Conservation (phyloP, 306 rosid genomes). For the Prosopis cineraria region DNA sequence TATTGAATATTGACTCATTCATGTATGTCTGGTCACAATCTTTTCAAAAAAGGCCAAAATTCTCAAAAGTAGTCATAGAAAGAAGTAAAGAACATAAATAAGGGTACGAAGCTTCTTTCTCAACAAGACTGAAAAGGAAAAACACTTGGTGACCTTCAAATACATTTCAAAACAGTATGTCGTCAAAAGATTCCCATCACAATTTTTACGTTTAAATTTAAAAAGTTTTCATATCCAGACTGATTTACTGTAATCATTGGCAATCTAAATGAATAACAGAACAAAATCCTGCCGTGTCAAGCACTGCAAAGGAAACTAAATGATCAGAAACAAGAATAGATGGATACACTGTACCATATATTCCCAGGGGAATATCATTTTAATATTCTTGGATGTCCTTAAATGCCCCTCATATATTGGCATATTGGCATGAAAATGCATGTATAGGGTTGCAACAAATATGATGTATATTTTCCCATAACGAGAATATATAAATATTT, state of each 20-base stretch:
- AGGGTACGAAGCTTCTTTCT: background rate
- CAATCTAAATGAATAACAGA: background rate
- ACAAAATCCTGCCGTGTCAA: background rate
- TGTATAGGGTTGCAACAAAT: background rate
- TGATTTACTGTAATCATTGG: background rate
- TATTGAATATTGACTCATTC: background rate
- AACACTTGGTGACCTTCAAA: background rate
- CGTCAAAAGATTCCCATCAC: background rate
- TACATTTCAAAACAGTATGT: background rate
- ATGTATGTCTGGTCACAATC: background rate
- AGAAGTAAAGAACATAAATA: background rate
- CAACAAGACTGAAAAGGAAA: background rate
- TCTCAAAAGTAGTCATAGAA: constrained; percentile 12
- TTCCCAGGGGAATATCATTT: background rate
- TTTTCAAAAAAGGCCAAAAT: background rate
- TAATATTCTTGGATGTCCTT: background rate
- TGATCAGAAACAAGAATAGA: background rate
- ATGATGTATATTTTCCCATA: background rate
- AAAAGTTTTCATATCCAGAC: background rate
- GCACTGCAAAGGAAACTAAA: background rate
- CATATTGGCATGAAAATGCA: background rate
- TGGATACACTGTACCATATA: background rate
- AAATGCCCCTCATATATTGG: background rate
- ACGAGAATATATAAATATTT: background rate
- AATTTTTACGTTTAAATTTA: background rate